Evolutionary conservation across 768 basidiomycete genomes (phyloP).

Genomic region (Filobasidium wieringae): DNA sequence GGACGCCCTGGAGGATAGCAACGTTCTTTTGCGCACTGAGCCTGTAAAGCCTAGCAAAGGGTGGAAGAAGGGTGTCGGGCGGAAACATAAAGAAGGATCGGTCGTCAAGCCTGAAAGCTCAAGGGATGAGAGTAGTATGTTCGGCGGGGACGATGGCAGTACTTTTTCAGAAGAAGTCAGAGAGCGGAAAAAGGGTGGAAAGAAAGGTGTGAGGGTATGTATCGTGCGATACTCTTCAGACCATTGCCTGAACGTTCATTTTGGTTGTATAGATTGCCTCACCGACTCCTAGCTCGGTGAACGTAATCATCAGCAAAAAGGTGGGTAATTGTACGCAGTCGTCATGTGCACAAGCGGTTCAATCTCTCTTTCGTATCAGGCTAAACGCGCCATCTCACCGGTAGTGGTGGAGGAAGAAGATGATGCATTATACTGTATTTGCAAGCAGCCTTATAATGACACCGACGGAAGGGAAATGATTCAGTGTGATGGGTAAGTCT

Average conservation of each 20-base stretch:
- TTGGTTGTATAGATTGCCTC: background rate
- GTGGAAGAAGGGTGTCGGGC: background rate
- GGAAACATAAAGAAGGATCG: background rate
- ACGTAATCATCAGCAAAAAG: background rate
- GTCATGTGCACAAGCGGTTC: too few species aligned
- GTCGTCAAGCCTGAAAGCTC: too few species aligned
- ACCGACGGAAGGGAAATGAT: conserved; percentile 25
- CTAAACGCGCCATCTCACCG: too few species aligned
- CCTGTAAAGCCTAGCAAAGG: background rate
- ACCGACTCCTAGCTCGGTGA: background rate
- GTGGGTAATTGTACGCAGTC: too few species aligned
- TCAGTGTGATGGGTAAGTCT: conserved; percentile 25
- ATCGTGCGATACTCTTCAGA: background rate
- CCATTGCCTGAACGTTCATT: too few species aligned
- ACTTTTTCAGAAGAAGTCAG: background rate
- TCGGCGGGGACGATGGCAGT: background rate
- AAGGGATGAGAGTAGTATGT: background rate
- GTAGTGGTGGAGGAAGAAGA: background rate
- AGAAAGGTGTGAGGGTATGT: background rate
- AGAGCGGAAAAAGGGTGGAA: background rate
- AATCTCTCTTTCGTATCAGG: too few species aligned
- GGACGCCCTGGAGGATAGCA: background rate
- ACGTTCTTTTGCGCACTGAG: background rate
- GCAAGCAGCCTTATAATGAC: conserved; percentile 25
- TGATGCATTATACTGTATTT: conserved; percentile 24